Evolutionary conservation across 2,329 filamentous ascomycete genomes (phyloP), one percentile per base, ranked within the genome.

Genomic region (Chlorencoelia australis): DNA sequence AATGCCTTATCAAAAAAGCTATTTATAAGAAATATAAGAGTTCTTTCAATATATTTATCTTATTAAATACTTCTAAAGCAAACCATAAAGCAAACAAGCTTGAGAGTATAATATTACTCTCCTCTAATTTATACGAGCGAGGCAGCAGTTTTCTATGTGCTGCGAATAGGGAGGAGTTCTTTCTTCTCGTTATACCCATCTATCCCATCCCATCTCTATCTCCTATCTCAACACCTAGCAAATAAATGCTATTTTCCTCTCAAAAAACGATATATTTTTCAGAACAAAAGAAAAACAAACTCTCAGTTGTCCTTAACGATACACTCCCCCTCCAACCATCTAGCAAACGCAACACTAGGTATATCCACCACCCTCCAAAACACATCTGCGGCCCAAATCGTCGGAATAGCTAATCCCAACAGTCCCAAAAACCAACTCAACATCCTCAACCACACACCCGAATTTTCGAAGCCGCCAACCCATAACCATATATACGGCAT

Each of bases 361-460:
- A 59, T 55, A 52, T 79, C 75, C 5, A 79, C 62, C 1, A 57
- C 55, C 16, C 73, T 62, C 69, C 71, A 76, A 48, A 76, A 77
- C 4, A 79, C 38, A 52, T 79, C 74, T 1, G 69, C 68, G 3
- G 64, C 60, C 65, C 71, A 77, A n/a, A 55, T 42, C 7, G 50
- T 46, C 6, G 77, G 59, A 1, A 68, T 59, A 10, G 66, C 48
- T 10, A 64, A 63, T 1, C 62, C 18, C 3, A 60, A 35, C 54
- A 67, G 60, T 11, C 52, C 53, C 2, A 30, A 56, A 49, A 51
- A 30, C 57, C 60, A 51, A 52, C 41, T 59, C 37, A 48, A 26
- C 20, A 51, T 49, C 10, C 52, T 31, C 7, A 47, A 45, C 49
- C 41, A 48, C 11, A 46, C 42, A 3, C 43, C 45, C 6, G 26